Evolutionary conservation across 805 yeast species (phyloP), one percentile per base, ranked within the genome.

Genomic region (Pichia ethanolica): DNA sequence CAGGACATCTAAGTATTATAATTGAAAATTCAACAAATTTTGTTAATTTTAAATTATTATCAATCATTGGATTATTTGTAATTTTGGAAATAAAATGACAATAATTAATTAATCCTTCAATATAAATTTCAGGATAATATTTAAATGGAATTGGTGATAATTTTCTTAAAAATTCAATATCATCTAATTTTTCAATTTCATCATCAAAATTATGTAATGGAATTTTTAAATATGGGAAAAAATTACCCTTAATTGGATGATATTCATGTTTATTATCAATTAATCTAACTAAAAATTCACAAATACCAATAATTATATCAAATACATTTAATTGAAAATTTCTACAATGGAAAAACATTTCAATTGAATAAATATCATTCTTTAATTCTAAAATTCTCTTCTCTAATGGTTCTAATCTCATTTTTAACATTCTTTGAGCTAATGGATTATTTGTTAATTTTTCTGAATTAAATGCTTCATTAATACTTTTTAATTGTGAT

Each of bases 31-130:
- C 89, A 42, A 87, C 78, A 55, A 86, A 78, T 7, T 73, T 68
- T 35, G 71, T 67, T 46, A 84, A 63, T 56, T 84, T 78, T 13
- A 72, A 72, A 44, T 72, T 65, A 54, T 76, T 81, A 37, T 67
- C 65, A 32, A 77, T 68, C 69, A 86, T 63, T 52, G 88, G 86
- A 63, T 79, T 77, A 45, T 74, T 69, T 58, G 74, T 64, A 64
- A 73, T 79, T 59, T 74, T 73, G 12, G 80, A 72, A 59, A 85
- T 74, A 59, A 78, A 81, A 51, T 81, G 78, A 50, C 86, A 73
- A 62, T 83, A 87, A 57, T 81, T 82, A 33, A 90, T 75, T 11
- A 87, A 75, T 3, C 95, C 93, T 61, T 93, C 98, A 14, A 93
- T 67, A 43, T 85, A 72, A 59, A 79, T 87, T 64, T 93, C 98